Percentiles rank a stretch among this genome's conserved stretches.
These are phyloP conservation scores for Trichoderma guizhouense DNA, from an alignment of 2,329 filamentous ascomycete genomes.

Conservation along the genomic window DNA sequence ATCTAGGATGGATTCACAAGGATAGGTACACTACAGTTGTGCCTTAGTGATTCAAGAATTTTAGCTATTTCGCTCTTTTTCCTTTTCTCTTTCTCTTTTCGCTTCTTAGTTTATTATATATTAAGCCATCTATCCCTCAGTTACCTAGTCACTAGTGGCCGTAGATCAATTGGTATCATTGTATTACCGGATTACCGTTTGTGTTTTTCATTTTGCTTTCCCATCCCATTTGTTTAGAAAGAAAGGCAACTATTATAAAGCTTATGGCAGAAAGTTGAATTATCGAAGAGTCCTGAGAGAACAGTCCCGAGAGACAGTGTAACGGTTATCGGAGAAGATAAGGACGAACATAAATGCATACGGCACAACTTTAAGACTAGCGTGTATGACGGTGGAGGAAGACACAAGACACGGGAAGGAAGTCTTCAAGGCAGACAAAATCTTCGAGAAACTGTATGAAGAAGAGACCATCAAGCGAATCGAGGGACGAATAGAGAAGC, in stretches of 20 bases:
- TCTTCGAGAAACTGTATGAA: not conserved
- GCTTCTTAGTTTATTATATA: not conserved
- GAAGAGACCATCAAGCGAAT: not conserved
- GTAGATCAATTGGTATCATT: not conserved
- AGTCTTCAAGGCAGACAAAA: not conserved
- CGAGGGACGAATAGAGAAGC: not conserved
- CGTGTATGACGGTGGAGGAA: not conserved
- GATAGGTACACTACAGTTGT: not conserved
- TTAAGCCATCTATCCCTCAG: too few species aligned
- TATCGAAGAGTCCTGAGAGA: not conserved
- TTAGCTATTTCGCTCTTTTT: not conserved
- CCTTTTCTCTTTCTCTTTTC: not conserved
- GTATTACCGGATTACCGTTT: not conserved
- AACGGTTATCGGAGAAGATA: not conserved
- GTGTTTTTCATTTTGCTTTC: not conserved
- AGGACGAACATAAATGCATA: not conserved
- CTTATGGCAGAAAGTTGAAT: too few species aligned
- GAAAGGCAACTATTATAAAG: fast-evolving
- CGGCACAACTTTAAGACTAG: not conserved
- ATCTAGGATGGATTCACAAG: not conserved
- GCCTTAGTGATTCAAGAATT: not conserved
- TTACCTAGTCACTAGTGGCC: not conserved
- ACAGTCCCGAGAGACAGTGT: too few species aligned
- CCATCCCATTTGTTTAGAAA: not conserved
- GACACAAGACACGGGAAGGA: not conserved